phyloP scores from a whole-genome alignment of 495 filamentous ascomycete genomes.

The Xylaria acuta region DNA sequence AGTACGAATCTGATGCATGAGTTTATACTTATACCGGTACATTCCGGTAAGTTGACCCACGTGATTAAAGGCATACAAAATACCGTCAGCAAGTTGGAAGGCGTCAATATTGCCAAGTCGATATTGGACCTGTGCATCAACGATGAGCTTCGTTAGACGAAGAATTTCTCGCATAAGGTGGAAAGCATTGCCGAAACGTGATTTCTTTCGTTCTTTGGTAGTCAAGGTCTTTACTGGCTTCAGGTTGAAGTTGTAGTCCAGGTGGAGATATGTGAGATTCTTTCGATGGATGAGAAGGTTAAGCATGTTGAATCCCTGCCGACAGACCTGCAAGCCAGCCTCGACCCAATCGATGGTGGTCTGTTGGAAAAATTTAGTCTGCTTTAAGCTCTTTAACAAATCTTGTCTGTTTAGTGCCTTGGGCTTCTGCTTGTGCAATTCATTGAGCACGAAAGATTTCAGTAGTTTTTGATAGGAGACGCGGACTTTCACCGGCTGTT shows the following conservation, averaged over 20 bases:
- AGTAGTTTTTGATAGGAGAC: slow-evolving; percentile 99
- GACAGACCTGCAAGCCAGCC: slow-evolving; percentile 95
- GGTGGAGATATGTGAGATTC: slow-evolving; percentile 97
- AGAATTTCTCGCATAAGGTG: slow-evolving; percentile 99
- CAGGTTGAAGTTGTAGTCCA: slow-evolving; percentile 99
- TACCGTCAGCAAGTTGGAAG: slow-evolving; percentile 98
- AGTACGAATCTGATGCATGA: slow-evolving; percentile 99
- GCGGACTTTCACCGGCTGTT: slow-evolving; percentile 93
- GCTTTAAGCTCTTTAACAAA: slow-evolving; percentile 84
- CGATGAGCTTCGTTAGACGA: slow-evolving; percentile 96
- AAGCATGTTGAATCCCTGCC: slow-evolving; percentile 99
- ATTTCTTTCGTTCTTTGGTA: slow-evolving; percentile 99
- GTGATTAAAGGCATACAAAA: slow-evolving; percentile 98
- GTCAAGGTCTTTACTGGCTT: slow-evolving; percentile 99
- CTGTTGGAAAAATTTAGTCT: slow-evolving; percentile 99
- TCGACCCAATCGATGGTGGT: slow-evolving; percentile 99
- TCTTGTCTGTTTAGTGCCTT: slow-evolving; percentile 97
- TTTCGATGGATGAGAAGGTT: slow-evolving; percentile 98
- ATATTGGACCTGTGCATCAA: slow-evolving; percentile 98
- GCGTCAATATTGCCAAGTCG: slow-evolving; percentile 98
- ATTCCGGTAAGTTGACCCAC: slow-evolving; percentile 98
- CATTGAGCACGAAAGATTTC: slow-evolving; percentile 96
- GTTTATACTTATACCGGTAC: slow-evolving; percentile 99
- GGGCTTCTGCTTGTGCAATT: slow-evolving; percentile 90
- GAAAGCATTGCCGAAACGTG: slow-evolving; percentile 98